Evolutionary conservation across 306 rosid species (phyloP), one percentile per base, ranked within the genome.

Genomic region (Dryas drummondii): DNA sequence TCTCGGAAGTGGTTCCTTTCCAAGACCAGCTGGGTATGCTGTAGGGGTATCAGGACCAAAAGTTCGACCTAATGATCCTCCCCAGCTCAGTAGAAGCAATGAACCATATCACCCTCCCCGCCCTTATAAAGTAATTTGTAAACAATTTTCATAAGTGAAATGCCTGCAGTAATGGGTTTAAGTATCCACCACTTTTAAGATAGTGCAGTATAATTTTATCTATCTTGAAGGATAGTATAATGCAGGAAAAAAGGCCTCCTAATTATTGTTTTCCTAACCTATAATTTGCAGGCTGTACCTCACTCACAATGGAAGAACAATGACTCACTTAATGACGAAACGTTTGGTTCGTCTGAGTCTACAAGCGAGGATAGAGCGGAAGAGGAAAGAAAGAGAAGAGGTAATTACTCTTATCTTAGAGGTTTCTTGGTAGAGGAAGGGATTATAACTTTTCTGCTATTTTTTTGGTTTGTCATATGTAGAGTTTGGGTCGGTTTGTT

Each of bases 381-480:
- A 84, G 99, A 94, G 86, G 99, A 94, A 82, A 88, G 88, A 69
- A 94, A 94, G 85, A 90, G 99, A 89, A 90, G 97, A 92, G 97
- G 99, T 94, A 84, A 27, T 71, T 72, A 49, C 72, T 47, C 56
- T 68, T 80, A 73, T 41, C 52, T 77, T 26, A 76, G 49, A 37
- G 72, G 70, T 76, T 56, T 41, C 69, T 61, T 58, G 56, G 40
- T 47, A 53, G 76, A 48, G 60, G 17, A 48, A 60, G 72, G 41
- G 40, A 11, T 48, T 17, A 42, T 48, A 42, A 9, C 13, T 57
- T 73, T 69, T 60, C 63, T 82, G 45, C n/a, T 26, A 66, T 64
- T 51, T 76, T 53, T 48, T 37, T 54, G 41, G 65, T 76, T 52
- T 13, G 69, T 53, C 50, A 65, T 62, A 54, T 73, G 48, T 68